Conservation (phyloP, 805 yeast species). For the Starmerella ratchasimensis region DNA sequence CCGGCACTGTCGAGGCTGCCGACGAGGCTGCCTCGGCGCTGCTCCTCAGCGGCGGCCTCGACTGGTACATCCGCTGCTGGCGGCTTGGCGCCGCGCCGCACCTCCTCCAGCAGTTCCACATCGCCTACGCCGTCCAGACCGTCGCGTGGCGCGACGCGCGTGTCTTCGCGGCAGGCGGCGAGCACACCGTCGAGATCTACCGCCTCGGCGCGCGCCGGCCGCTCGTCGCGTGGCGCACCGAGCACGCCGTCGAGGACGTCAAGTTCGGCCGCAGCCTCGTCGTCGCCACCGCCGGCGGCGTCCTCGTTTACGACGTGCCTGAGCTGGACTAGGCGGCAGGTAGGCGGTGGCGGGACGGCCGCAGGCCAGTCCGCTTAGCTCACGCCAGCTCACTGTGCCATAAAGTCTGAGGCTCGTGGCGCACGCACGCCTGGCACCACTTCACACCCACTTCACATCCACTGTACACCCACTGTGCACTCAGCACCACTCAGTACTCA, state of each 20-base stretch:
- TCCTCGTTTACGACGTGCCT: background rate
- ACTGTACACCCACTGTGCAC: too few species aligned
- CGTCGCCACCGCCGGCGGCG: background rate
- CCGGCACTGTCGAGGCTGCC: too few species aligned
- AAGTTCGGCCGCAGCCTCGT: slow-evolving; percentile 1
- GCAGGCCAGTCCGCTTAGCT: too few species aligned
- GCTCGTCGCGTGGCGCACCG: background rate
- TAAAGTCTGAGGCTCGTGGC: too few species aligned
- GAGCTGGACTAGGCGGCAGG: too few species aligned
- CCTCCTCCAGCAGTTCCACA: background rate
- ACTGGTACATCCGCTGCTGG: slow-evolving; percentile 15
- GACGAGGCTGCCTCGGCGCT: background rate
- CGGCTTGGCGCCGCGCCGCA: slow-evolving; percentile 2
- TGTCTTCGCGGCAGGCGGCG: slow-evolving; percentile 12
- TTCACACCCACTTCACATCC: too few species aligned
- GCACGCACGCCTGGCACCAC: too few species aligned
- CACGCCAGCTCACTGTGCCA: too few species aligned
- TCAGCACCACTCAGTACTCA: too few species aligned
- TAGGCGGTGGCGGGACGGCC: too few species aligned
- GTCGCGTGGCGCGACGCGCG: slow-evolving; percentile 13
- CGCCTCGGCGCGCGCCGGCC: slow-evolving; percentile 9
- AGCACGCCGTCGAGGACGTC: background rate
- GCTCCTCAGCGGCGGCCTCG: slow-evolving; percentile 15
- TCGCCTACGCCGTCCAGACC: slow-evolving; percentile 7
- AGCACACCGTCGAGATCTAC: slow-evolving; percentile 11